Evolutionary conservation across 129 eudicot species (phyloP).

Genomic region (Centaurea solstitialis): DNA sequence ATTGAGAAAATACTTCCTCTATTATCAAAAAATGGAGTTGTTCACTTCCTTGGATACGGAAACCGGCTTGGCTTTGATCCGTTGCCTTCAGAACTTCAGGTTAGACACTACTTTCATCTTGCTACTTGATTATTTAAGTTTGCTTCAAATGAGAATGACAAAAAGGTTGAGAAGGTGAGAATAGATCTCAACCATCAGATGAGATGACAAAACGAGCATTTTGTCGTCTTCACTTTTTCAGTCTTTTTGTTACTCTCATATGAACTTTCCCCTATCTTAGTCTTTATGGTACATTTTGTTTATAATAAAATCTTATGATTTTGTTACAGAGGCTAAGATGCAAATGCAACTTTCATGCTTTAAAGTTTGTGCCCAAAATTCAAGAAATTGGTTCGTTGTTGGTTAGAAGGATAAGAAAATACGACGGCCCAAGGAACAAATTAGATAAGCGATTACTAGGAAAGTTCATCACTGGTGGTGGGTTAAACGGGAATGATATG

Average conservation of each 20-base stretch:
- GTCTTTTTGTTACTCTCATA: not conserved
- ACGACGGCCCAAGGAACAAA: slow-evolving; percentile 47
- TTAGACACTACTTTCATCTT: slow-evolving; percentile 15
- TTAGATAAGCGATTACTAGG: slow-evolving; percentile 77
- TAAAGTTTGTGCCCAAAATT: slow-evolving; percentile 81
- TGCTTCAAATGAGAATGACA: not conserved
- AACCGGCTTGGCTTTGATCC: slow-evolving; percentile 95
- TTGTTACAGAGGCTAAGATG: slow-evolving; percentile 79
- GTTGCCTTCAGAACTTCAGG: slow-evolving; percentile 82
- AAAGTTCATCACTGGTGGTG: slow-evolving; percentile 38
- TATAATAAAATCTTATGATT: slow-evolving; percentile 9
- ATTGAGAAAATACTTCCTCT: slow-evolving; percentile 59
- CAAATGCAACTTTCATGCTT: slow-evolving; percentile 94
- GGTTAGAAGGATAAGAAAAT: slow-evolving; percentile 67
- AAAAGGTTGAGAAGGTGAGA: not conserved
- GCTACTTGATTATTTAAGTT: too few species aligned
- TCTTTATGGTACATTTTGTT: not conserved
- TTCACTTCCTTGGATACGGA: slow-evolving; percentile 95
- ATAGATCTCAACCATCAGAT: not conserved
- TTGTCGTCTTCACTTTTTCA: not conserved
- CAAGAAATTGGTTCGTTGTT: slow-evolving; percentile 68
- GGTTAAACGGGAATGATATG: slow-evolving; percentile 14
- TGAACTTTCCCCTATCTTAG: not conserved
- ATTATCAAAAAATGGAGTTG: slow-evolving; percentile 63
- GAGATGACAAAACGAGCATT: not conserved